These are phyloP conservation scores for Odonthalia washingtoniensis DNA, from an alignment of 31 red algal species.

Conservation along the genomic window DNA sequence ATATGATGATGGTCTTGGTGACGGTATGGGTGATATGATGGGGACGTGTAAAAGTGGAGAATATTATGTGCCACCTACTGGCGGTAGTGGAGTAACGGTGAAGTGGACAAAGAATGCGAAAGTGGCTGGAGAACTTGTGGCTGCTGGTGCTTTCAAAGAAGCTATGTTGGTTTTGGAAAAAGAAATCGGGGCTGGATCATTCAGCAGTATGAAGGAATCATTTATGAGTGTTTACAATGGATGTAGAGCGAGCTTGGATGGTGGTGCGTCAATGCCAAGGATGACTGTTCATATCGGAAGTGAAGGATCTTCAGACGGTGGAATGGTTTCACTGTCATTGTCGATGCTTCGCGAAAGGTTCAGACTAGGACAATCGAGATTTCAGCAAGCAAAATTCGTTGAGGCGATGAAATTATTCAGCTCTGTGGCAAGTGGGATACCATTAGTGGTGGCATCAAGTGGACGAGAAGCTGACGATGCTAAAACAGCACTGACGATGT, in stretches of 20 bases:
- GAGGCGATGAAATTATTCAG: constrained; percentile 76
- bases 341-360: constrained; percentile 63
- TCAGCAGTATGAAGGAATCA: constrained; percentile 61
- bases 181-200: constrained; percentile 73
- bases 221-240: constrained; percentile 60
- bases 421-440: constrained; percentile 67
- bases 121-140: constrained; percentile 78
- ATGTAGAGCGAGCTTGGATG: constrained; percentile 56
- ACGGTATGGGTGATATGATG: not conserved
- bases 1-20: constrained; percentile 54
- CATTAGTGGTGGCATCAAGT: constrained; percentile 72
- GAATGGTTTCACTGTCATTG: constrained; percentile 52
- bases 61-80: constrained; percentile 83
- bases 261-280: constrained; percentile 47
- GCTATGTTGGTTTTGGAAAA: constrained; percentile 63
- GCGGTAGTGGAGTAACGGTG: constrained; percentile 43
- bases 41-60: constrained; percentile 23
- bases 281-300: constrained; percentile 52
- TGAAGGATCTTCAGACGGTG: constrained; percentile 11
- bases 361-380: constrained; percentile 45
- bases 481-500: constrained; percentile 60
- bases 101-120: constrained; percentile 64
- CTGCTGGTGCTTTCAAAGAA: constrained; percentile 87
- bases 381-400: constrained; percentile 79
- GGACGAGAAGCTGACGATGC: constrained; percentile 76